Evolutionary conservation across 495 filamentous ascomycete genomes (phyloP).

Genomic region (Lasiosphaeria miniovina): DNA sequence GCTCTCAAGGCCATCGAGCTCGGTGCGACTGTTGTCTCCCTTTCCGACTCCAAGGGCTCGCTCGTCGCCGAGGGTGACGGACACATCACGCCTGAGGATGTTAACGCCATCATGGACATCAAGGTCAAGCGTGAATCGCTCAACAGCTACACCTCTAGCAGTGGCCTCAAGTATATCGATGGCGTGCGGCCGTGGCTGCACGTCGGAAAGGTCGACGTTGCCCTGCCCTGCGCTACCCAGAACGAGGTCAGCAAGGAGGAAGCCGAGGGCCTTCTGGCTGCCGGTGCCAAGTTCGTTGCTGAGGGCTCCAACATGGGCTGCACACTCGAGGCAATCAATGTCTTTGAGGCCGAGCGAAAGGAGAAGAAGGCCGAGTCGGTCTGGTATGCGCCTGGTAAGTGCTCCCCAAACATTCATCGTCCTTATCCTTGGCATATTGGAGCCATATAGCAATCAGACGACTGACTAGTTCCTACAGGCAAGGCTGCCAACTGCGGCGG

Average conservation of each 20-base stretch:
- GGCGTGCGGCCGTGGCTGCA: constrained; percentile 90
- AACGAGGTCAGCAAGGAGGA: constrained; percentile 94
- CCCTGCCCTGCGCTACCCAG: constrained; percentile 90
- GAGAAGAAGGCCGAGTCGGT: constrained; percentile 66
- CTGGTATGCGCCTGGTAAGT: constrained; percentile 86
- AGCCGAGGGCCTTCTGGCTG: constrained; percentile 73
- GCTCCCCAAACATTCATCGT: too few species aligned
- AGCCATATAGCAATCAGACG: too few species aligned
- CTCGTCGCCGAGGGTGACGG: constrained; percentile 66
- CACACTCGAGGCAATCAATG: constrained; percentile 90
- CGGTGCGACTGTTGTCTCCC: constrained; percentile 85
- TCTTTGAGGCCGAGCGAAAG: constrained; percentile 81
- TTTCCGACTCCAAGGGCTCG: constrained; percentile 88
- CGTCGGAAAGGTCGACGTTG: constrained; percentile 83
- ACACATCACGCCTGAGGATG: constrained; percentile 71
- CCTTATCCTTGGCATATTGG: too few species aligned
- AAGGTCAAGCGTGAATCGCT: constrained; percentile 88
- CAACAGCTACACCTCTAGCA: constrained; percentile 51
- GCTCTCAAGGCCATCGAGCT: constrained; percentile 97
- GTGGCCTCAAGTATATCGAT: constrained; percentile 80
- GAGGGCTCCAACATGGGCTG: constrained; percentile 99
- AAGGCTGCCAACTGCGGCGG: constrained; percentile 97
- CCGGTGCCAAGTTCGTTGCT: constrained; percentile 81
- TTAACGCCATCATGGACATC: constrained; percentile 71
- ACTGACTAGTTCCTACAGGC: constrained; percentile 14